Evolutionary conservation across 495 filamentous ascomycete species (phyloP), one percentile per base, ranked within the genome.

Genomic region (Penicillium longicatenatum): DNA sequence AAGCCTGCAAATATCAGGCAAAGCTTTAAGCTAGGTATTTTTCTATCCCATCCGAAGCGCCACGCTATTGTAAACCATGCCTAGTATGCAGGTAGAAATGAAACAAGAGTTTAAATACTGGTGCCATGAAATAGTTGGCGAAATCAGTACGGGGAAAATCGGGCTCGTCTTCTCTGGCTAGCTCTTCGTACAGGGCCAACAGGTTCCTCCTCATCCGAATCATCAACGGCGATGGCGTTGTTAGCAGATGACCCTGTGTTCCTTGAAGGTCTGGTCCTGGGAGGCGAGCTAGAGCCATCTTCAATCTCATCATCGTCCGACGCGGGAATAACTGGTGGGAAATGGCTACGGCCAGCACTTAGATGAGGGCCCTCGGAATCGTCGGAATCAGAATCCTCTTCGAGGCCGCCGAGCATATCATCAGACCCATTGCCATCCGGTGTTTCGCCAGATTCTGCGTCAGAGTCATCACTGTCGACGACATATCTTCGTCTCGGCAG

Each of bases 191-290:
- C 45, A 17, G 67, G 67, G 6, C 64, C 64, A 20, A 70, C 60
- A 5, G 67, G 67, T 52, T 68, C 64, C 0, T 69, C 66, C 14
- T 70, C 67, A 33, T 54, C 67, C 11, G 67, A 70, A 46, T 65
- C 67, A 50, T 67, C 65, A n/a, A 70, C 62, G 10, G 64, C 50
- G 22, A 70, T 70, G 21, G 60, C 62, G 33, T 60, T 61, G 6
- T 35, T 26, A 6, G 52, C 45, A 21, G 53, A 33, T 33, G 45
- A 22, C 3, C 58, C 59, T 19, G 47, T 51, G 22, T 10, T 29
- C 29, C 54, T 48, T 26, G 50, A 16, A 11, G 47, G 16, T 33
- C 19, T 35, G 6, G 44, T 50, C 14, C 62, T 51, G 24, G 58
- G 62, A 19, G 60, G 56, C 22, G 60, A 57, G 37, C 63, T 60